Base-by-base conservation (phyloP, 73 alveolate species). In the Paramecium biaurelia region DNA sequence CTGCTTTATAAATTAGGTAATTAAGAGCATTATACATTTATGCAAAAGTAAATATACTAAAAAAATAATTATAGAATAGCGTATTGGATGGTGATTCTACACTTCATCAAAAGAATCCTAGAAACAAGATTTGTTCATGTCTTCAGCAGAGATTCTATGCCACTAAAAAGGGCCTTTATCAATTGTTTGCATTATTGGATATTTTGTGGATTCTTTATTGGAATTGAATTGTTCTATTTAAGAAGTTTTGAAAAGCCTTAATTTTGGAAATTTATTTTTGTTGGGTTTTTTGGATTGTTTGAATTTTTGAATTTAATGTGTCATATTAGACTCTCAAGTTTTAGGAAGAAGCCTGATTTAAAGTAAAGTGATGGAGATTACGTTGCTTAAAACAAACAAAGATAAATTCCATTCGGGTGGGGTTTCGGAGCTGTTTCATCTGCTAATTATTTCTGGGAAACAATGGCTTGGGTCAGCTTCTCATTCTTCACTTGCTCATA, bases 361-460 rank as follows among this genome's bases (percentile, higher is more conserved):
- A 43, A 34, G 15, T 47, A 41, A 41, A 28, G 26, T 10, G 89
- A 53, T 53, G 57, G 24, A 26, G 38, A 45, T 76, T 57, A 38
- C 41, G 53, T 70, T 38, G 82, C 79, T 26, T 43, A 18, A 21
- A 89, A 89, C 67, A 89, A 89, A 42, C 26, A 82, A 20, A 67
- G 93, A 89, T 38, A 38, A 11, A 89, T 89, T 70, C 93, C 93
- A 28, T 63, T 30, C 49, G 99, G 98, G 5, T 98, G 96, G 79
- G 99, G 99, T 57, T 98, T 98, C 85, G 98, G 95, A 49, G 76
- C 95, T 6, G 98, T 94, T 49, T 95, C 99, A 6, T 97, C 99
- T 72, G 99, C 99, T 35, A 98, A 98, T 94, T 98, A 98, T 90
- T 96, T 95, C 95, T 98, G 99, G 99, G 99, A 98, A 95, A 92